Conservation (phyloP, 345 rosid species). For the Pistacia atlantica region DNA sequence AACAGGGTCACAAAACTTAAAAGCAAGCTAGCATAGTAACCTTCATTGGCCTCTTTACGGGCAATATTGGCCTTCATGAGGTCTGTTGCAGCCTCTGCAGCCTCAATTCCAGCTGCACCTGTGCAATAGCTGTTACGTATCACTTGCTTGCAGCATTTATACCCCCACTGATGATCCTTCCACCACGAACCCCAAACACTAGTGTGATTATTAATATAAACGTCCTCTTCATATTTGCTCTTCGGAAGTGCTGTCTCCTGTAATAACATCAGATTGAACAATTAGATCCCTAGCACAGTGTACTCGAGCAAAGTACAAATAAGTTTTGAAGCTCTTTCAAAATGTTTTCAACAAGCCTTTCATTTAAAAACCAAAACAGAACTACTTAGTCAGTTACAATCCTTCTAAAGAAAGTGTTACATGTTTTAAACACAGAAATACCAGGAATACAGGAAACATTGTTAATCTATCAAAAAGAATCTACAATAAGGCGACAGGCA, state of each 20-base stretch:
- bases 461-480: neutral
- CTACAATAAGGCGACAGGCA: neutral
- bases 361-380: neutral
- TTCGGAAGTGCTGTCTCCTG: conserved; percentile 60
- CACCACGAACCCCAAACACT: conserved; percentile 96
- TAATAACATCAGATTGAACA: neutral
- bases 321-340: neutral
- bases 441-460: neutral
- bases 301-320: neutral
- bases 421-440: neutral
- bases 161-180: conserved; percentile 94
- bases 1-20: neutral
- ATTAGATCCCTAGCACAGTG: neutral
- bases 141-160: conserved; percentile 79
- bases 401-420: neutral
- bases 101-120: conserved; percentile 82
- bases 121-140: conserved; percentile 85
- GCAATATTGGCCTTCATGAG: conserved; percentile 79
- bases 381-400: neutral
- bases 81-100: conserved; percentile 72
- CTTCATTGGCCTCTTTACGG: conserved; percentile 59
- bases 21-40: conserved; percentile 26
- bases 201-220: conserved; percentile 65
- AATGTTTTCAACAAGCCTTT: neutral
- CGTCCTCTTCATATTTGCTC: conserved; percentile 69